Base-by-base conservation (phyloP, 1,139 yeast species). In the Candida freyschussii region DNA sequence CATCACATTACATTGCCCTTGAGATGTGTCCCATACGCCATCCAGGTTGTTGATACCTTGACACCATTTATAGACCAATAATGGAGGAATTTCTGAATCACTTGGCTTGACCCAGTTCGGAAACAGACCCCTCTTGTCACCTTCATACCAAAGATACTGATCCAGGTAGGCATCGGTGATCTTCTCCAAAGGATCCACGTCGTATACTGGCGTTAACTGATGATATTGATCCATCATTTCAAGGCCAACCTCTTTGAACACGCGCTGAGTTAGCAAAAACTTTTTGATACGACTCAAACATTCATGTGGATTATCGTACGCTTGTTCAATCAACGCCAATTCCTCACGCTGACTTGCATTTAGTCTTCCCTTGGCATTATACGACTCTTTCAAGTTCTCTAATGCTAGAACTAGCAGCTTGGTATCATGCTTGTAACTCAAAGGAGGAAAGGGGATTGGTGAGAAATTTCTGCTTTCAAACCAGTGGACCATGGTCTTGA, bases 51-150 rank as follows among this genome's bases (percentile, higher is more conserved):
- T 91, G 36, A 91, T 69, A n/a, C 96, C 96, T 51, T 85, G 95
- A 48, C 89, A 78, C 96, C 96, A 91, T 53, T 89, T 91, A 60
- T 91, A 89, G 0, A 84, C 95, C 41, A 89, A 63, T 25, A 89
- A 59, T 1, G 96, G 98, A 0, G 97, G 94, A 16, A 91, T 83
- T 54, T 93, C 98, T 19, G 86, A 76, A 51, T 91, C 98, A 45
- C 85, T 78, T 5, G 99, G 98, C 54, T 93, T 91, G 28, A 91
- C 69, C 98, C 98, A 93, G 52, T 81, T 81, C 4, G 99, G 99
- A 59, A 93, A 93, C 24, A 93, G 62, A 13, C 79, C 77, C 37
- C 96, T 63, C 50, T 83, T 80, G 33, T 86, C 96, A 5, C 94
- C 91, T 57, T 91, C 97, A 56, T 83, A 91, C 96, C 97, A 91